These are phyloP conservation scores for Lagerstroemia speciosa DNA, from an alignment of 345 rosid species.

Conservation along the genomic window DNA sequence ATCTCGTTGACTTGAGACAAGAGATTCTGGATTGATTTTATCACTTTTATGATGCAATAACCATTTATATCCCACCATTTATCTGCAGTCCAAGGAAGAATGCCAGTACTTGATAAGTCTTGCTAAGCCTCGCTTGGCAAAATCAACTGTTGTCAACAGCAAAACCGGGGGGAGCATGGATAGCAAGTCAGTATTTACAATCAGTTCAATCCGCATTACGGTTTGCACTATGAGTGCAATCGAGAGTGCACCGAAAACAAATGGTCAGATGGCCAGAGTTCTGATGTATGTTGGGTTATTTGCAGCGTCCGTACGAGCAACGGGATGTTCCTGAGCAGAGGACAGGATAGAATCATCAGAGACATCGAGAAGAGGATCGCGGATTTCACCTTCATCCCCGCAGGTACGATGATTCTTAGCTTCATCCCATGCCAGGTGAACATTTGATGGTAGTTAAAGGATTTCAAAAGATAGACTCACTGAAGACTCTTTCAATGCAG, in stretches of 20 bases:
- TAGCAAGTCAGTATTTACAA: slow-evolving; percentile 21
- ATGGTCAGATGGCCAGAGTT: background rate
- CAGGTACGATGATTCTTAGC: slow-evolving; percentile 7
- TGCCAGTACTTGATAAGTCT: slow-evolving; percentile 27
- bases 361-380: slow-evolving; percentile 20
- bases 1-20: too few relatives aligned
- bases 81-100: slow-evolving; percentile 35
- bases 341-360: slow-evolving; percentile 14
- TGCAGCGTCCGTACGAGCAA: slow-evolving; percentile 19
- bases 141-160: slow-evolving; percentile 33
- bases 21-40: too few relatives aligned
- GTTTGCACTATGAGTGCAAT: background rate
- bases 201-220: background rate
- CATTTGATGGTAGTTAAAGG: background rate
- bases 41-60: too few relatives aligned
- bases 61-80: too few relatives aligned
- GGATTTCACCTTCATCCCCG: slow-evolving; percentile 17
- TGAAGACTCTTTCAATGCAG: slow-evolving; percentile 6
- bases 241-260: background rate
- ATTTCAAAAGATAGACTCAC: background rate
- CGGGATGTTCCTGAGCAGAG: slow-evolving; percentile 19
- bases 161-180: slow-evolving; percentile 26
- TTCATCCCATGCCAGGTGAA: background rate
- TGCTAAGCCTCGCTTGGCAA: slow-evolving; percentile 28
- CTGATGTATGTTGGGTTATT: background rate